Evolutionary conservation across 305 asterid genomes (phyloP), one percentile per base, ranked within the genome.

Genomic region (Solanum hybrid): DNA sequence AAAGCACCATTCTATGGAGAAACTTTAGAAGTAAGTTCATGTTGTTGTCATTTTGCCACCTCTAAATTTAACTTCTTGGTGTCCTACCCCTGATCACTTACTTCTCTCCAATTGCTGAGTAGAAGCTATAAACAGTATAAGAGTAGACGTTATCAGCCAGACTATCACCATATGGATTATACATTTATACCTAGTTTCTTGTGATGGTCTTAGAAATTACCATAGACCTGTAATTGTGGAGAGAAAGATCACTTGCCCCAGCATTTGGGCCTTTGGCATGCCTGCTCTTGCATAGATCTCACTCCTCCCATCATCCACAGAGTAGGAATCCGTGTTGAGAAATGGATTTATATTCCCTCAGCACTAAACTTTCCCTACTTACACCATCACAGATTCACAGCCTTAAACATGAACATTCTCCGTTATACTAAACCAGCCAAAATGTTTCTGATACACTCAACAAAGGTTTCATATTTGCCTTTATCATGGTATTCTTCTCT

Each of bases 1-100:
- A 97, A 97, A 89, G 94, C 94, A n/a, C 99, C 99, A 87, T 91
- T 97, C 82, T 97, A 97, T 89, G 99, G 98, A 80, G 94, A 94
- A 91, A 97, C 99, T 84, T 95, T 97, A 80, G 99, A 97, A 93
- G 99, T 97, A 94, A 94, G 97, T 92, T 84, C 70, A 68, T 39
- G 37, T 36, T 81, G 32, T 78, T 72, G 57, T 81, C 75, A 65
- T 65, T 20, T 38, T 76, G 78, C 36, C 7, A 2, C 45, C 34
- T 22, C 45, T 78, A 31, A 77, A 65, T 51, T 45, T 41, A 20
- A 77, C 84, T 34, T 80, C 75, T 78, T 61, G 17, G 17, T 79
- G 70, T 26, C 79, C 77, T 57, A 85, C 45, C 29, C 88, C 41
- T 20, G 32, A 20, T 31, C 75, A 31, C 39, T 29, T 82, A 29